Evolutionary conservation across 306 rosid species (phyloP), one percentile per base, ranked within the genome.

Genomic region (Hylodesmum podocarpum): DNA sequence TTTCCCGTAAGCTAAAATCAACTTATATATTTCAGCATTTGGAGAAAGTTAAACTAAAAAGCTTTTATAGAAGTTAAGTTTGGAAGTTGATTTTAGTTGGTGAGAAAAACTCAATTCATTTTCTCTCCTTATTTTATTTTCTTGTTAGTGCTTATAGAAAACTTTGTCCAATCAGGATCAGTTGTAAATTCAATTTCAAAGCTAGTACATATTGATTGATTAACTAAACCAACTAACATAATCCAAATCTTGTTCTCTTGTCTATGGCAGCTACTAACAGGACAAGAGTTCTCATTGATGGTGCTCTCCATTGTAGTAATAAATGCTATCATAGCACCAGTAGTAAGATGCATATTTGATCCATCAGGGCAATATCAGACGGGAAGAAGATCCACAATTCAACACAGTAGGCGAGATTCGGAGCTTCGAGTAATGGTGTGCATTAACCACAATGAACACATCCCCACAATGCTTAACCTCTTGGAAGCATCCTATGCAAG

Each of bases 401-500:
- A 90, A 53, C 88, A 92, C 34, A 51, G 37, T 6, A 87, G 70
- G 72, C 72, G 57, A 5, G 84, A 88, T 0, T 13, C 86, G 0
- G 93, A 84, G 63, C 83, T 88, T 24, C 75, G 86, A 79, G 55
- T 92, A 62, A 71, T 92, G 84, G 84, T 85, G 9, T 84, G 97
- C 80, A 53, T 90, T 19, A 83, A 84, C 59, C 51, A 76, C 57
- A 67, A 44, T 0, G 96, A 90, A 6, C 78, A 47, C 34, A 70
- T 90, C 11, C 83, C 88, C n/a, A 80, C 89, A 25, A 22, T 85
- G 31, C 47, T 90, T 15, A 90, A 88, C 78, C 65, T 90, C 40
- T 63, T 90, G 14, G 91, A 90, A 72, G 90, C 83, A 25, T 87
- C 97, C 13, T 61, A 81, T 81, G 96, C 97, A 36, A 77, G 86